Percentiles rank a stretch among this genome's conserved stretches.
Evolutionary conservation across 805 yeast genomes (phyloP).

Genomic region (Ogataea zsoltii): DNA sequence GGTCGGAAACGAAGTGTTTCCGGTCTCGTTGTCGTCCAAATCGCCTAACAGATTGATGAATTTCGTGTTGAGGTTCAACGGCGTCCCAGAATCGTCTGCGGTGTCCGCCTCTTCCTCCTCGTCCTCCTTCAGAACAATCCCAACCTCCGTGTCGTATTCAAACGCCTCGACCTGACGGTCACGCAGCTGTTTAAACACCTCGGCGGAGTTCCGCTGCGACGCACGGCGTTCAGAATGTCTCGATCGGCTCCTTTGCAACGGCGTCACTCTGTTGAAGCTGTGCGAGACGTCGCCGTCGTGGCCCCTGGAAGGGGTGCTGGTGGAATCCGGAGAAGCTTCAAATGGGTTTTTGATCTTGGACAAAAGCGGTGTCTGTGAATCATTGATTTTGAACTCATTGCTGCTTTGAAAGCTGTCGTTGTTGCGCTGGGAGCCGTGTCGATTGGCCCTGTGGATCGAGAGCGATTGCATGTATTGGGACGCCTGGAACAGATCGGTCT

Average conservation of each 20-base stretch:
- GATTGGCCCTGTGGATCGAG: neutral
- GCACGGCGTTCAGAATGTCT: neutral
- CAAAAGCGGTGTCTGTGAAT: slow-evolving; percentile 29
- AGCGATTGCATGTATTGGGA: slow-evolving; percentile 4
- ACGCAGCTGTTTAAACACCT: slow-evolving; percentile 26
- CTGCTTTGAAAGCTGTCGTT: slow-evolving; percentile 2
- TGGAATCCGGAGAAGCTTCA: slow-evolving; percentile 30
- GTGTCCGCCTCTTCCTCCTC: slow-evolving; percentile 18
- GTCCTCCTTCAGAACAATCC: slow-evolving; percentile 26
- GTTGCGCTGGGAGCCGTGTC: slow-evolving; percentile 2
- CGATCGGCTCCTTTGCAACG: slow-evolving; percentile 2
- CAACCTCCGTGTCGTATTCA: slow-evolving; percentile 30
- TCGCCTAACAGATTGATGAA: slow-evolving; percentile 10
- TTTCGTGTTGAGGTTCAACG: slow-evolving; percentile 24
- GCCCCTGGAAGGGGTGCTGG: slow-evolving; percentile 19
- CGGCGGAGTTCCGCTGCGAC: slow-evolving; percentile 16
- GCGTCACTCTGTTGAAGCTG: slow-evolving; percentile 4
- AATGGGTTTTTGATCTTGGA: slow-evolving; percentile 40
- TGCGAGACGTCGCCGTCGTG: neutral
- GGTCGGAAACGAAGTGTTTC: slow-evolving; percentile 17
- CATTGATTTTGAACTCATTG: slow-evolving; percentile 14
- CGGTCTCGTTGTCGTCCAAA: slow-evolving; percentile 9
- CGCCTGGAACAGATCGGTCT: slow-evolving; percentile 3
- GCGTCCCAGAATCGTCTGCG: slow-evolving; percentile 25
- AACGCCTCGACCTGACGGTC: slow-evolving; percentile 22